Conservation (phyloP, 2,329 filamentous ascomycete species). For the Nannizziopsis barbatae region DNA sequence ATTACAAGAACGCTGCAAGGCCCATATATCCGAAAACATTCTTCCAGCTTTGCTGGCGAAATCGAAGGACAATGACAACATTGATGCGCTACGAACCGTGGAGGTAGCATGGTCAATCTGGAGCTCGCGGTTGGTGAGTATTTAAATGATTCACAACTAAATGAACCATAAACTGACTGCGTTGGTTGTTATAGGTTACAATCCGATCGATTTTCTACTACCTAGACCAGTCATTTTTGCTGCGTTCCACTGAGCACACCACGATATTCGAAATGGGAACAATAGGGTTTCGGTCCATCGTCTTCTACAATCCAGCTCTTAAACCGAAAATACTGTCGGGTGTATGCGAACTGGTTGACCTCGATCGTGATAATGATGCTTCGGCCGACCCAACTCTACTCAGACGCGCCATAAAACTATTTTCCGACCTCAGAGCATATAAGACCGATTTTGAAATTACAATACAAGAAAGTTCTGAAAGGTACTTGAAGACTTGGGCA, state of each 20-base stretch:
- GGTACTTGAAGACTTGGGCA: conserved; percentile 60
- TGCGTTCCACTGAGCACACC: conserved; percentile 56
- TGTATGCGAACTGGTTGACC: conserved; percentile 63
- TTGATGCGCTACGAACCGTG: conserved; percentile 53
- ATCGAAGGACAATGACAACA: conserved; percentile 44
- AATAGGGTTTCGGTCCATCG: conserved; percentile 55
- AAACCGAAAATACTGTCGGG: conserved; percentile 51
- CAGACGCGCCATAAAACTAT: conserved; percentile 64
- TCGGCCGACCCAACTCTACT: conserved; percentile 56
- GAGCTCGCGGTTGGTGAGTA: conserved; percentile 58
- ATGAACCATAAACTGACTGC: conserved; percentile 6
- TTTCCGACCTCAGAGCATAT: conserved; percentile 78
- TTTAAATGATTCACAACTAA: neutral
- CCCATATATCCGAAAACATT: conserved; percentile 49
- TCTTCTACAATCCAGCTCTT: conserved; percentile 45
- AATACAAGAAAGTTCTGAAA: conserved; percentile 56
- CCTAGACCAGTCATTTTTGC: conserved; percentile 77
- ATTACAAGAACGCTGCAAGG: conserved; percentile 55
- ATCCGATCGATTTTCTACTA: conserved; percentile 89
- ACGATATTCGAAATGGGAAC: conserved; percentile 76
- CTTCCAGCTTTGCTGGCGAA: conserved; percentile 48
- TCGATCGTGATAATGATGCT: conserved; percentile 51
- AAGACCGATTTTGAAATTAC: conserved; percentile 64
- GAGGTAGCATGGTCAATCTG: conserved; percentile 61
- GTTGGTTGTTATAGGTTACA: conserved; percentile 44